Percentiles rank a stretch among this genome's conserved stretches.
phyloP scores from a whole-genome alignment of 441 rosid genomes.

The Cnidoscolus chayamansa region DNA sequence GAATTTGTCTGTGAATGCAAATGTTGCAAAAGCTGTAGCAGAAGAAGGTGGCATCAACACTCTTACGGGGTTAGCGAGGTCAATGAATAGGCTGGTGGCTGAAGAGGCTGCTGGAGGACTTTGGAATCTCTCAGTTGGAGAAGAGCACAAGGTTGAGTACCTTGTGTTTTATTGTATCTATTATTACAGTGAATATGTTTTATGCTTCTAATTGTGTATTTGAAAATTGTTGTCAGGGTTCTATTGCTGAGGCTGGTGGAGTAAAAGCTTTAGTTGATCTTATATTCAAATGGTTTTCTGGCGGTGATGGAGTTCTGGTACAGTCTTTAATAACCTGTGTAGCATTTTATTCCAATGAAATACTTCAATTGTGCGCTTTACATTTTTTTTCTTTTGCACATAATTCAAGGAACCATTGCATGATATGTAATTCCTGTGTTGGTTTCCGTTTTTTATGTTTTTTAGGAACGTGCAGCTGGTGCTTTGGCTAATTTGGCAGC shows the following conservation, averaged over 20 bases:
- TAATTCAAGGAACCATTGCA: conserved; percentile 5
- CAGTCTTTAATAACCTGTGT: conserved; percentile 19
- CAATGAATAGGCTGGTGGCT: conserved; percentile 84
- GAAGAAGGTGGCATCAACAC: conserved; percentile 84
- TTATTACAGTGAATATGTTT: conserved; percentile 1
- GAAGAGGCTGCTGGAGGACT: conserved; percentile 98
- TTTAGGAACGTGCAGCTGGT: conserved; percentile 97
- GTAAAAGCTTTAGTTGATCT: conserved; percentile 86
- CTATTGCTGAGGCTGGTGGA: conserved; percentile 89
- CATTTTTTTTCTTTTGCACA: background rate
- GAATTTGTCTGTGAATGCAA: conserved; percentile 82
- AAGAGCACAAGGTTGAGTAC: conserved; percentile 78
- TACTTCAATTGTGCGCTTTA: conserved; percentile 3
- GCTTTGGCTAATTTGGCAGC: conserved; percentile 98
- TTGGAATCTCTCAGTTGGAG: conserved; percentile 98
- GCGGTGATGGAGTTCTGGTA: conserved; percentile 93
- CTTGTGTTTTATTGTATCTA: conserved; percentile 7
- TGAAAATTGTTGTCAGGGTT: conserved; percentile 47
- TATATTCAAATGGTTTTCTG: conserved; percentile 80
- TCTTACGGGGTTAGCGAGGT: conserved; percentile 74
- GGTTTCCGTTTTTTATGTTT: conserved; percentile 22
- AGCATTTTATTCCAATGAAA: background rate
- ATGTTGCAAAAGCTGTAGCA: conserved; percentile 89
- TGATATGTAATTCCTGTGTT: conserved; percentile 13
- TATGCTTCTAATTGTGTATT: conserved; percentile 21